Percentiles rank a stretch among this genome's conserved stretches.
phyloP scores from a whole-genome alignment of 2,329 filamentous ascomycete species.

The Fusarium drepaniforme region DNA sequence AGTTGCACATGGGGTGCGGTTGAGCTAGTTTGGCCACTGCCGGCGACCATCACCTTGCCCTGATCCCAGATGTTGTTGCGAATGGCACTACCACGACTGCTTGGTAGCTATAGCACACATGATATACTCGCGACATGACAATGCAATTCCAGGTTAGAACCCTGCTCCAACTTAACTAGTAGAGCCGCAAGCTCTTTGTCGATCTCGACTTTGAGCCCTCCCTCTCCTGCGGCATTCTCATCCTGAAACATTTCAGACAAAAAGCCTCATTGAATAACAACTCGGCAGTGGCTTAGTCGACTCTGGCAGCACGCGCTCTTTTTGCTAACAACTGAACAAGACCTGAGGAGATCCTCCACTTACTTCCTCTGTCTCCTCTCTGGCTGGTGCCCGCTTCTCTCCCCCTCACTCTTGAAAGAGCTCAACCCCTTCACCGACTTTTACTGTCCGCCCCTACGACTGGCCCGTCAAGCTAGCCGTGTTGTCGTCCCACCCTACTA shows the following conservation, averaged over 20 bases:
- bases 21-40: conserved; percentile 26
- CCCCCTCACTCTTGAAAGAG: conserved; percentile 33
- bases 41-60: conserved; percentile 10
- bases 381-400: conserved; percentile 39
- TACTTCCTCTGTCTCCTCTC: conserved; percentile 19
- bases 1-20: conserved; percentile 21
- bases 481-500: conserved; percentile 39
- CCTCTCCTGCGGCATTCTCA: conserved; percentile 4
- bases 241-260: conserved; percentile 27
- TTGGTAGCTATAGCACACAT: conserved; percentile 2
- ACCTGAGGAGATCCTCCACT: conserved; percentile 35
- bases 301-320: conserved; percentile 7
- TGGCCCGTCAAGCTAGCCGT: conserved; percentile 41
- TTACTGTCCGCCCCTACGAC: conserved; percentile 40
- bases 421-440: conserved; percentile 49
- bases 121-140: conserved; percentile 1
- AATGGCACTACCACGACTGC: conserved; percentile 12
- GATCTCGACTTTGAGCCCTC: not conserved
- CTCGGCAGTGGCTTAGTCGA: conserved; percentile 17
- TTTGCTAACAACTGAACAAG: conserved; percentile 22
- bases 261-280: conserved; percentile 21
- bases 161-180: not conserved
- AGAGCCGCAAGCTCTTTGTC: conserved; percentile 9
- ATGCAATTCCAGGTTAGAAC: not conserved
- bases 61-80: conserved; percentile 2